A percentile compares a stretch with the other conserved stretches of the same genome.
Conservation (phyloP, 176 grass and related monocot genomes). For the Panicum miliaceum region DNA sequence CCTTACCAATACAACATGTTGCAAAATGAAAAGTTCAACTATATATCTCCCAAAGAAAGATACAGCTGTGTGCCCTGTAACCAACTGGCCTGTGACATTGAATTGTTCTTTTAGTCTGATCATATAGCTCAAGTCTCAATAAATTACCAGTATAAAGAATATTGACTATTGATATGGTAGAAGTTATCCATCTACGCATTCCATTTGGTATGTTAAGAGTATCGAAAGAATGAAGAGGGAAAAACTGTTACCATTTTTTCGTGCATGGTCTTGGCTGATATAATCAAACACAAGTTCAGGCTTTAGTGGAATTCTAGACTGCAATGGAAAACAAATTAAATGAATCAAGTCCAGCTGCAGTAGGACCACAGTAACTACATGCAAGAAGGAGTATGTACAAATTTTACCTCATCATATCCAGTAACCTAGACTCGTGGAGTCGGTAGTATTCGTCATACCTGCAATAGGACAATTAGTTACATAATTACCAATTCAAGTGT, state of each 20-base stretch:
- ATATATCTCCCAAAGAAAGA: too few relatives aligned
- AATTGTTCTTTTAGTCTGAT: neutral
- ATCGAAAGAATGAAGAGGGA: conserved; percentile 13
- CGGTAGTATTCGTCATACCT: conserved; percentile 98
- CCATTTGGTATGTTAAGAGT: too few relatives aligned
- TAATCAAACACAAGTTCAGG: conserved; percentile 96
- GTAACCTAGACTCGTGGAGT: conserved; percentile 98
- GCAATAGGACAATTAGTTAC: conserved; percentile 39
- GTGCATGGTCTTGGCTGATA: conserved; percentile 98
- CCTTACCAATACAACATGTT: neutral
- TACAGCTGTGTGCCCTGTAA: neutral
- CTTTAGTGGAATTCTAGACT: conserved; percentile 83
- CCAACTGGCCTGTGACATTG: neutral
- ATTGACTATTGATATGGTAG: neutral
- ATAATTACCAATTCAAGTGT: neutral
- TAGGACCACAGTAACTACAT: conserved; percentile 7
- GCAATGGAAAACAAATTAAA: conserved; percentile 30
- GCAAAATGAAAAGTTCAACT: conserved; percentile 9
- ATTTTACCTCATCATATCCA: conserved; percentile 96
- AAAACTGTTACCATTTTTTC: conserved; percentile 77
- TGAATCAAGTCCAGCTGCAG: conserved; percentile 22
- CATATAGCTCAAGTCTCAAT: neutral
- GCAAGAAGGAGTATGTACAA: neutral
- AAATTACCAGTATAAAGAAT: conserved; percentile 15
- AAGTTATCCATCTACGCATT: too few relatives aligned